Evolutionary conservation across 176 grass and related monocot genomes (phyloP).

Genomic region (Thinopyrum elongatum): DNA sequence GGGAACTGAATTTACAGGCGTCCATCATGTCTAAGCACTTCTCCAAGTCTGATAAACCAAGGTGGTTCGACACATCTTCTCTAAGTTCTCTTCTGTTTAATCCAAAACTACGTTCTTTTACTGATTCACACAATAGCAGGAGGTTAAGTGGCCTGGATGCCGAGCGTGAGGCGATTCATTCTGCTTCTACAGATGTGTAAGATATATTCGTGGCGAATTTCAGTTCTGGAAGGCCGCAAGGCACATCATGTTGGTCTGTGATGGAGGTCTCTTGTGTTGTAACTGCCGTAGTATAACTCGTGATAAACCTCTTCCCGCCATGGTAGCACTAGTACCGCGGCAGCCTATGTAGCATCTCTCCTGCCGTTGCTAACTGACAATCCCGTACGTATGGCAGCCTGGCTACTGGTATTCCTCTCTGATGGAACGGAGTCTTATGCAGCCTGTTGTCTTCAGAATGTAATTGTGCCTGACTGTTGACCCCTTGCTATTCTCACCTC

Average conservation of each 20-base stretch:
- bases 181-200: constrained; percentile 19
- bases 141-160: constrained; percentile 44
- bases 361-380: constrained; percentile 15
- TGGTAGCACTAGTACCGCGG: constrained; percentile 3
- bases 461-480: background rate
- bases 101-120: background rate
- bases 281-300: constrained; percentile 9
- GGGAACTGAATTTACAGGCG: constrained; percentile 64
- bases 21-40: constrained; percentile 98
- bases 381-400: background rate
- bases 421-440: background rate
- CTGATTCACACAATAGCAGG: constrained; percentile 9
- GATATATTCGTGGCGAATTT: background rate
- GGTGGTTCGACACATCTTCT: constrained; percentile 47
- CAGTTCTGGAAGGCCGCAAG: constrained; percentile 5
- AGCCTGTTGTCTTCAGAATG: background rate
- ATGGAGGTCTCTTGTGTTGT: constrained; percentile 16
- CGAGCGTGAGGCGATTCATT: constrained; percentile 31
- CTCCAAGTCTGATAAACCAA: constrained; percentile 83
- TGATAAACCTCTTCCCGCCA: constrained; percentile 6
- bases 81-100: background rate
- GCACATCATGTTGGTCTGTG: background rate
- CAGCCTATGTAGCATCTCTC: constrained; percentile 29
- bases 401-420: background rate
- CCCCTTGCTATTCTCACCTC: background rate